Percentiles rank a stretch among this genome's conserved stretches.
These are phyloP conservation scores for Aspergillus hancockii DNA, from an alignment of 495 filamentous ascomycete genomes.

Conservation along the genomic window DNA sequence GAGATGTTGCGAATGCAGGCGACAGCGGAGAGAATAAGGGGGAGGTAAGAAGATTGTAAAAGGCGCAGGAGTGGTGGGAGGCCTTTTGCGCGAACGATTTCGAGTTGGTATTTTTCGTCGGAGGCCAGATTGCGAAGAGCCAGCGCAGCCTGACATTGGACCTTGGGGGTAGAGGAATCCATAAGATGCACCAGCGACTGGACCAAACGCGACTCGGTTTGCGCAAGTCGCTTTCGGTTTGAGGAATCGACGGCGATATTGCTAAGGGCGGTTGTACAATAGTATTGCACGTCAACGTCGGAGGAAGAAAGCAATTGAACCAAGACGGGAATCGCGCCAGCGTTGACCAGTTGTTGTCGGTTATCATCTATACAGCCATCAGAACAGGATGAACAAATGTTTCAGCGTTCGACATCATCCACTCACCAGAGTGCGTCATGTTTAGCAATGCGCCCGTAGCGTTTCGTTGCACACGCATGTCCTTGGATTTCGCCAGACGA, in stretches of 20 bases:
- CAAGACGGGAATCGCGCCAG: constrained; percentile 92
- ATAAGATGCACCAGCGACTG: constrained; percentile 93
- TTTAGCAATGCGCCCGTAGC: constrained; percentile 94
- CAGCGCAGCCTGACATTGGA: constrained; percentile 95
- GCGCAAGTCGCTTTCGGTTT: constrained; percentile 86
- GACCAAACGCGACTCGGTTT: constrained; percentile 84
- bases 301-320: constrained; percentile 88
- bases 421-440: constrained; percentile 97
- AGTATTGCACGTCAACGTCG: constrained; percentile 98
- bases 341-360: constrained; percentile 93
- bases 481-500: constrained; percentile 90
- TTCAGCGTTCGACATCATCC: neutral
- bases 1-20: constrained; percentile 99
- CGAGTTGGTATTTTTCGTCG: constrained; percentile 97
- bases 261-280: constrained; percentile 96
- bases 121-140: constrained; percentile 94
- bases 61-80: constrained; percentile 82
- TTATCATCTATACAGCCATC: constrained; percentile 75
- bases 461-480: constrained; percentile 98
- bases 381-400: neutral
- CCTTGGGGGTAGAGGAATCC: constrained; percentile 95
- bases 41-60: constrained; percentile 90
- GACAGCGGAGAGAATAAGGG: constrained; percentile 93
- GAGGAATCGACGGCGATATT: constrained; percentile 95
- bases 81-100: constrained; percentile 88